These are phyloP conservation scores for Sporisorium iseilematis-ciliati DNA, from an alignment of 1,284 basidiomycete species.

Conservation along the genomic window DNA sequence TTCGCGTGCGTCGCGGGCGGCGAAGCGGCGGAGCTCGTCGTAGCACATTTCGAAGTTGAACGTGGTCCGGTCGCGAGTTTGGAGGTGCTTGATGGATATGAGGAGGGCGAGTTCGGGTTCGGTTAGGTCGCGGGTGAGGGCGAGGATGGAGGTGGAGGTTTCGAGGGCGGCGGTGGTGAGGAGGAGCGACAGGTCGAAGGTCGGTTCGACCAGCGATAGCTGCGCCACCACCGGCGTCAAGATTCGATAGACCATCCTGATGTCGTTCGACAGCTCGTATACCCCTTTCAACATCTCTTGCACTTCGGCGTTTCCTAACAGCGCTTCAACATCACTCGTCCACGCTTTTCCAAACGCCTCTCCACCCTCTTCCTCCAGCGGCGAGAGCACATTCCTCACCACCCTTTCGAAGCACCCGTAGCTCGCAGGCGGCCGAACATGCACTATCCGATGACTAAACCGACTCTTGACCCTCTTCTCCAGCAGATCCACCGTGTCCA, in stretches of 20 bases:
- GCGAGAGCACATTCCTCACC: conserved; percentile 40
- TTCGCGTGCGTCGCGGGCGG: conserved; percentile 27
- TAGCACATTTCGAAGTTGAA: conserved; percentile 69
- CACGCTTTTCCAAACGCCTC: conserved; percentile 28
- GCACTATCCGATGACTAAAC: conserved; percentile 65
- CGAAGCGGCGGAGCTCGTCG: conserved; percentile 59
- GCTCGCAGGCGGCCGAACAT: conserved; percentile 51
- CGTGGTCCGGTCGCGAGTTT: conserved; percentile 53
- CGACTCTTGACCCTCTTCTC: conserved; percentile 68
- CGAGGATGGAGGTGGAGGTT: conserved; percentile 17
- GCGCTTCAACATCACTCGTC: conserved; percentile 20
- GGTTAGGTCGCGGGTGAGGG: conserved; percentile 49
- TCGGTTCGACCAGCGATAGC: conserved; percentile 4
- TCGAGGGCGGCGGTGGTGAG: conserved; percentile 23
- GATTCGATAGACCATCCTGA: conserved; percentile 47
- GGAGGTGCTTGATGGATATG: conserved; percentile 64
- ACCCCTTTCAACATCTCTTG: conserved; percentile 36
- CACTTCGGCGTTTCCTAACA: conserved; percentile 36
- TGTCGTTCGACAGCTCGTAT: conserved; percentile 55
- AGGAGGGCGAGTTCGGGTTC: conserved; percentile 62
- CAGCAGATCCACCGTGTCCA: conserved; percentile 63
- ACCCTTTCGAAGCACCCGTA: conserved; percentile 44
- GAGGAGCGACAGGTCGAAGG: conserved; percentile 22
- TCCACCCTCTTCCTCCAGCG: neutral
- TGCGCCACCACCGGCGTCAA: conserved; percentile 24